phyloP scores from a whole-genome alignment of 2,329 filamentous ascomycete species.

The Monilinia aucupariae region DNA sequence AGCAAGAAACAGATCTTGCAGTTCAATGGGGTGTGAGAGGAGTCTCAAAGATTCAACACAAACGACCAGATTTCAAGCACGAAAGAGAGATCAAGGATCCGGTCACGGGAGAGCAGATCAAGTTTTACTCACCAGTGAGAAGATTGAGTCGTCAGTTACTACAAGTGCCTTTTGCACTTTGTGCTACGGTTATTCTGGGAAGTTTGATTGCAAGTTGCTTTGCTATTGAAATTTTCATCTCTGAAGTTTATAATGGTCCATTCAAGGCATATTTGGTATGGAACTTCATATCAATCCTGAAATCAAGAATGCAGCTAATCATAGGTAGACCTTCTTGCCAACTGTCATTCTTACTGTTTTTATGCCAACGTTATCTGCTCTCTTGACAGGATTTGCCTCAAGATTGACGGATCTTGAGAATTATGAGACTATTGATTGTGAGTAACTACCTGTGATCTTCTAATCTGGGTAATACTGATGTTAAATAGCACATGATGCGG shows the following conservation, averaged over 20 bases:
- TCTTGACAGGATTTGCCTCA: conserved; percentile 72
- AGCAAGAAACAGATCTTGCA: conserved; percentile 79
- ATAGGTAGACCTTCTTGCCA: conserved; percentile 70
- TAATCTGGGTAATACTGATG: conserved; percentile 23
- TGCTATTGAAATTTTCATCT: conserved; percentile 91
- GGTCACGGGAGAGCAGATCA: conserved; percentile 60
- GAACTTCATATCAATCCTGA: conserved; percentile 18
- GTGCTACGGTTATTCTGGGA: conserved; percentile 67
- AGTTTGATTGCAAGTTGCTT: conserved; percentile 82
- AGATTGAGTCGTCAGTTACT: conserved; percentile 58
- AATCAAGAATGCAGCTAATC: conserved; percentile 16
- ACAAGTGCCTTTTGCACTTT: conserved; percentile 69
- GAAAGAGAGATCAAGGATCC: conserved; percentile 73
- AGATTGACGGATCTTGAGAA: conserved; percentile 80
- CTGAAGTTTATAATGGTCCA: conserved; percentile 84
- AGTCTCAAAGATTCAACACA: conserved; percentile 74
- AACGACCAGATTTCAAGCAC: conserved; percentile 70
- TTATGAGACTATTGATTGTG: conserved; percentile 76
- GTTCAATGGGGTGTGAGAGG: conserved; percentile 85
- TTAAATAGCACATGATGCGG: conserved; percentile 63
- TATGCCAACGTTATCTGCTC: conserved; percentile 69
- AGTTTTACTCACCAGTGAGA: conserved; percentile 56
- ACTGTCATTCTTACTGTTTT: conserved; percentile 79
- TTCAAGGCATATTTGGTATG: conserved; percentile 77
- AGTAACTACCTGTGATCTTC: conserved; percentile 11